These are phyloP conservation scores for Silene noctiflora DNA, from an alignment of 179 eudicot species.

Conservation along the genomic window DNA sequence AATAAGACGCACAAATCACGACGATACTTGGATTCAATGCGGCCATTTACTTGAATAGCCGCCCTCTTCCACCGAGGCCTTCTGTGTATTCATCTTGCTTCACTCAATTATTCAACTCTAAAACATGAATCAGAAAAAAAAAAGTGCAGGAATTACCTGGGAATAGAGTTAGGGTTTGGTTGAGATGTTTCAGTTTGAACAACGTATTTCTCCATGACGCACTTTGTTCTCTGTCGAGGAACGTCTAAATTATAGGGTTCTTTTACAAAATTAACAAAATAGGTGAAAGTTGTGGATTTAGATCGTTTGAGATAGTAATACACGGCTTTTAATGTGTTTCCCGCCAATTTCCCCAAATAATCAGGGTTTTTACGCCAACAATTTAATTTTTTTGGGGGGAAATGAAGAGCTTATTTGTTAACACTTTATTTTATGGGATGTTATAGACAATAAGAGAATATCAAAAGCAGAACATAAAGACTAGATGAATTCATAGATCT, in stretches of 20 bases:
- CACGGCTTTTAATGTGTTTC: not conserved
- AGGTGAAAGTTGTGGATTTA: not conserved
- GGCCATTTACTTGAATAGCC: conserved; percentile 58
- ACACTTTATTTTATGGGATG: too few relatives aligned
- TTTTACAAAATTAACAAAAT: too few relatives aligned
- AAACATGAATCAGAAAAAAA: not conserved
- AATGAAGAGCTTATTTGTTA: too few relatives aligned
- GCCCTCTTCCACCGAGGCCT: conserved; percentile 66
- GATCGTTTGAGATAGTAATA: not conserved
- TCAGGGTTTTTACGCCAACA: not conserved
- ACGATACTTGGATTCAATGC: conserved; percentile 50
- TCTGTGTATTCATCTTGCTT: not conserved
- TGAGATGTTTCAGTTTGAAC: conserved; percentile 26
- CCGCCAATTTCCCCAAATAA: conserved; percentile 1
- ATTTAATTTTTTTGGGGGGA: too few relatives aligned
- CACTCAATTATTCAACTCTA: not conserved
- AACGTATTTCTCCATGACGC: conserved; percentile 32
- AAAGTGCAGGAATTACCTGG: conserved; percentile 21
- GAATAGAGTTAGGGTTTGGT: conserved; percentile 28
- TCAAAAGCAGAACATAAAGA: too few relatives aligned
- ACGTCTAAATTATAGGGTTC: conserved; percentile 13
- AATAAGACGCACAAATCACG: conserved; percentile 44
- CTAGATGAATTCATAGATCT: too few relatives aligned
- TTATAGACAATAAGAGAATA: too few relatives aligned
- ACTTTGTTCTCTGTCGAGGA: too few relatives aligned